These are phyloP conservation scores for Scalesia atractyloides DNA, from an alignment of 129 eudicot species.

Conservation along the genomic window DNA sequence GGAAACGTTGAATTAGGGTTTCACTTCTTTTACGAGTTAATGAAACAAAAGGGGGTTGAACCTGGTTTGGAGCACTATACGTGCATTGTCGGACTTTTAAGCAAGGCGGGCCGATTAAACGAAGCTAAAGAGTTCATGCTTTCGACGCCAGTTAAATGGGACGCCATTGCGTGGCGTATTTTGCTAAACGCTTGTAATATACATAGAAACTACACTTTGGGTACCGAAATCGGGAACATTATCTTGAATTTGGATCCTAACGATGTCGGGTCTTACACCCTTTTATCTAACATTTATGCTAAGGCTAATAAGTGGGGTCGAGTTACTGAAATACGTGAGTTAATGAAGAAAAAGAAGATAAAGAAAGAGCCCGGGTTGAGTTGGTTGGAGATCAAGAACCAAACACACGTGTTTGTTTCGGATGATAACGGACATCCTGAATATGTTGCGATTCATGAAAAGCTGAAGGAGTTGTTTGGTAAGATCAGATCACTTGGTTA, in stretches of 20 bases:
- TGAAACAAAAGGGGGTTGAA: slow-evolving; percentile 45
- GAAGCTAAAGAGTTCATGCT: slow-evolving; percentile 59
- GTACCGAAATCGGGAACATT: slow-evolving; percentile 48
- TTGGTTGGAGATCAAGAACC: slow-evolving; percentile 34
- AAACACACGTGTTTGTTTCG: slow-evolving; percentile 34
- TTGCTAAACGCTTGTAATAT: slow-evolving; percentile 62
- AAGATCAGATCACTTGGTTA: slow-evolving; percentile 56
- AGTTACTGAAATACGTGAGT: slow-evolving; percentile 12
- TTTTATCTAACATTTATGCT: slow-evolving; percentile 66
- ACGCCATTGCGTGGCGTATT: slow-evolving; percentile 65
- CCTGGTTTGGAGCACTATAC: slow-evolving; percentile 72
- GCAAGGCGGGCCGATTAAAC: slow-evolving; percentile 56
- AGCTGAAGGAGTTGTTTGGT: slow-evolving; percentile 50
- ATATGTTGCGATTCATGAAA: slow-evolving; percentile 52
- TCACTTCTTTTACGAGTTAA: slow-evolving; percentile 47
- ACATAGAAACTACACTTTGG: slow-evolving; percentile 54
- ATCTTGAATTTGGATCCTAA: slow-evolving; percentile 45
- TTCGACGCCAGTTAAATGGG: slow-evolving; percentile 49
- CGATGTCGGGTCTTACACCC: slow-evolving; percentile 61
- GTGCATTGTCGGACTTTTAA: slow-evolving; percentile 58
- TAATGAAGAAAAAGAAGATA: slow-evolving; percentile 23
- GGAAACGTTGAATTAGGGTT: slow-evolving; percentile 63
- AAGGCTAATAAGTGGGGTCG: slow-evolving; percentile 36
- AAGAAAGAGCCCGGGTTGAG: slow-evolving; percentile 32
- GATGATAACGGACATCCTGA: slow-evolving; percentile 56